Evolutionary conservation across 1,284 basidiomycete genomes (phyloP).

Genomic region (Prillingera fragicola): DNA sequence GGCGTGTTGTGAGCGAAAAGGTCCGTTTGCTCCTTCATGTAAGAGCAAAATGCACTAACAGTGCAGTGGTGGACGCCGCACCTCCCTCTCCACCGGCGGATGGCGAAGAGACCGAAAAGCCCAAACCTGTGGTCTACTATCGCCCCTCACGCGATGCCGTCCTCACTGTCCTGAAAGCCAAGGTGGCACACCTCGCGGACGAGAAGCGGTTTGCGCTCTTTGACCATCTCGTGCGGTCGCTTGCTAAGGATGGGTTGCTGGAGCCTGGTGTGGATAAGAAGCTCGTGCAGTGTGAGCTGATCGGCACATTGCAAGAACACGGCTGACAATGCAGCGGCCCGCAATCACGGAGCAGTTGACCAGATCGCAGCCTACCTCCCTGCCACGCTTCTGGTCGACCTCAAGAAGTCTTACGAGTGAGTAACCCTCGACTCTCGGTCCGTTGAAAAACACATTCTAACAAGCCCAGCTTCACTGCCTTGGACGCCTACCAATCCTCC

Average conservation of each 20-base stretch:
- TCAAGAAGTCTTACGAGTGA: constrained; percentile 25
- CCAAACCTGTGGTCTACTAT: constrained; percentile 22
- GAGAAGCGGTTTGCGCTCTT: constrained; percentile 32
- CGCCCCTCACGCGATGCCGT: constrained; percentile 26
- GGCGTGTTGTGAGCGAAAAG: constrained; percentile 39
- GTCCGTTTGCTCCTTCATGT: constrained; percentile 14
- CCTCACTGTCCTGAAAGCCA: constrained; percentile 24
- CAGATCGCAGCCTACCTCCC: constrained; percentile 35
- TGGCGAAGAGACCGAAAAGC: background rate
- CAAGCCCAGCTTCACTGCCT: constrained; percentile 22
- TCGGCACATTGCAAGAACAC: background rate
- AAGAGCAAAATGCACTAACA: background rate
- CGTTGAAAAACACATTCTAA: background rate
- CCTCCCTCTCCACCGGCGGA: constrained; percentile 28
- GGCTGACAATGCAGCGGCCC: constrained; percentile 24
- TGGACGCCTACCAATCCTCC: constrained; percentile 29
- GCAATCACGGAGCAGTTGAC: constrained; percentile 27
- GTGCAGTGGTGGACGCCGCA: constrained; percentile 24
- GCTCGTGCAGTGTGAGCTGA: constrained; percentile 26
- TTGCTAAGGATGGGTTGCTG: constrained; percentile 35
- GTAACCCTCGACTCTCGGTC: background rate
- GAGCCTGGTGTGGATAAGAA: constrained; percentile 12
- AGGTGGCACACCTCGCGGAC: constrained; percentile 29
- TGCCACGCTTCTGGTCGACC: constrained; percentile 5
- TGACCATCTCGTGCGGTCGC: constrained; percentile 36